These are phyloP conservation scores for Aspergillus bombycis DNA, from an alignment of 2,329 filamentous ascomycete species.

Conservation along the genomic window DNA sequence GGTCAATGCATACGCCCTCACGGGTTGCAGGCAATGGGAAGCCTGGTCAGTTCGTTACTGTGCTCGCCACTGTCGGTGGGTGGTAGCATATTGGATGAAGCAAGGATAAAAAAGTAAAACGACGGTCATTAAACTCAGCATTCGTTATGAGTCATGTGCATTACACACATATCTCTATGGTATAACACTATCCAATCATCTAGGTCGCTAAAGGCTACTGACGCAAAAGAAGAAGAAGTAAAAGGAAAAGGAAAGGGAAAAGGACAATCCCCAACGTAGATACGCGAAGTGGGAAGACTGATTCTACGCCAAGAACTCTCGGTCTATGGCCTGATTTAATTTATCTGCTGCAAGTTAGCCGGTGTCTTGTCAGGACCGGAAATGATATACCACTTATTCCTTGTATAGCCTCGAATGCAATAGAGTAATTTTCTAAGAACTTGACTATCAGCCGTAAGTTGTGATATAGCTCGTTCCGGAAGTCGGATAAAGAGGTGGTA, in stretches of 20 bases:
- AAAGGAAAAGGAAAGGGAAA: not conserved
- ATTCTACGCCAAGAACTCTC: slow-evolving; percentile 3
- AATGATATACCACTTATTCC: slow-evolving; percentile 24
- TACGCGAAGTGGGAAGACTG: too few relatives aligned
- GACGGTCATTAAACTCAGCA: not conserved
- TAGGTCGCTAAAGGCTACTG: not conserved
- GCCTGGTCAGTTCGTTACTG: not conserved
- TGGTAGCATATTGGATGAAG: not conserved
- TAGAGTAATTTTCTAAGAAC: slow-evolving; percentile 24
- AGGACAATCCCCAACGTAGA: not conserved
- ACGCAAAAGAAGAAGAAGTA: not conserved
- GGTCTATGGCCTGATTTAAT: slow-evolving; percentile 7
- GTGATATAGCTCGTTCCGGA: slow-evolving; percentile 26
- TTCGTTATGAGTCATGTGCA: not conserved
- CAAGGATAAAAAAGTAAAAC: not conserved
- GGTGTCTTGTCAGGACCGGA: not conserved
- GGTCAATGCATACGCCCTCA: not conserved
- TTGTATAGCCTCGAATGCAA: slow-evolving; percentile 27
- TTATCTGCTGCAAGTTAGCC: slow-evolving; percentile 2
- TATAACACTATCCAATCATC: not conserved
- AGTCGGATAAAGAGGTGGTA: slow-evolving; percentile 11
- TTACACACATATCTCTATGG: not conserved
- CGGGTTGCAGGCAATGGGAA: not conserved
- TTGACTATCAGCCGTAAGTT: slow-evolving; percentile 22
- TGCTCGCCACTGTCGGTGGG: not conserved